Evolutionary conservation across 805 yeast species (phyloP).

Genomic region (Nematodospora valgi): DNA sequence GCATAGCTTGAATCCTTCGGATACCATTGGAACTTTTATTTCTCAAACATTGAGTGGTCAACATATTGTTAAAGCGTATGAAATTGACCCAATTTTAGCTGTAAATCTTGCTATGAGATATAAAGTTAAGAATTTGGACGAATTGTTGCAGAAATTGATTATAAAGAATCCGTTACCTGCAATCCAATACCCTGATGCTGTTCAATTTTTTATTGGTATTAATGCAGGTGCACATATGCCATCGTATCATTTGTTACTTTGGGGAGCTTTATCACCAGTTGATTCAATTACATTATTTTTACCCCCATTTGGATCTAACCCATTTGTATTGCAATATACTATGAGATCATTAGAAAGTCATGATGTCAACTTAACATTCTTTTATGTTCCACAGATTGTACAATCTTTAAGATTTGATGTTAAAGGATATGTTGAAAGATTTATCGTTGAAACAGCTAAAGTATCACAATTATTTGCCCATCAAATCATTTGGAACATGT

Average conservation of each 20-base stretch:
- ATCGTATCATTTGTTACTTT: constrained; percentile 48
- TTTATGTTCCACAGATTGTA: constrained; percentile 97
- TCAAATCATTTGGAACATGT: constrained; percentile 97
- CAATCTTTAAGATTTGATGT: constrained; percentile 83
- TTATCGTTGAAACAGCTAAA: constrained; percentile 87
- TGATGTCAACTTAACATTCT: constrained; percentile 84
- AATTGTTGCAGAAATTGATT: constrained; percentile 44
- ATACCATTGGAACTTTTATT: constrained; percentile 33
- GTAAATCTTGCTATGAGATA: constrained; percentile 64
- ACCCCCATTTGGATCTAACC: constrained; percentile 66
- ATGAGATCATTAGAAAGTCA: constrained; percentile 86
- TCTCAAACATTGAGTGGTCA: constrained; percentile 32
- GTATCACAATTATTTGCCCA: constrained; percentile 91
- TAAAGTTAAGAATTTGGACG: constrained; percentile 38
- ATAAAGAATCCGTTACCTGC: constrained; percentile 57
- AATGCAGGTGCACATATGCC: constrained; percentile 37
- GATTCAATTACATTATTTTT: constrained; percentile 80
- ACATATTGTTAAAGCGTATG: constrained; percentile 56
- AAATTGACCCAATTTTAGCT: constrained; percentile 69
- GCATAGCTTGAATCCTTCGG: constrained; percentile 49
- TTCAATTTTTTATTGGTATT: constrained; percentile 48
- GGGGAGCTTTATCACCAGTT: constrained; percentile 78
- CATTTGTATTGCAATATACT: constrained; percentile 76
- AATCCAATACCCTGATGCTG: constrained; percentile 53
- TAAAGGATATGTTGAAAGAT: constrained; percentile 81